Conservation (phyloP, 805 yeast genomes). For the Metschnikowia sp. region DNA sequence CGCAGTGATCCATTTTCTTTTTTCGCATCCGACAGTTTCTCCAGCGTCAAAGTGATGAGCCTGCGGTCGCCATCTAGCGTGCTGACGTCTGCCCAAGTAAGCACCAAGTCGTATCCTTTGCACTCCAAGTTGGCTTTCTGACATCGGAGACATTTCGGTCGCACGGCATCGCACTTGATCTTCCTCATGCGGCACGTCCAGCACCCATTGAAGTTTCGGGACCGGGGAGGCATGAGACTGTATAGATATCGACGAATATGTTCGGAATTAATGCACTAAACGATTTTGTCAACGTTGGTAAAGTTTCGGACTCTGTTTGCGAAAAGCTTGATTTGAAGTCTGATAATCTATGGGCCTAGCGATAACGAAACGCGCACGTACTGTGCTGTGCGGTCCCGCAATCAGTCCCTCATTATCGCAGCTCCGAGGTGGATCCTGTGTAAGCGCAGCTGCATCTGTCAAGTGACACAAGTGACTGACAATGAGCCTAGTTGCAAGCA, state of each 20-base stretch:
- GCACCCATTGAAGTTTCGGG: slow-evolving; percentile 48
- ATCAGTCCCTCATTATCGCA: too few relatives aligned
- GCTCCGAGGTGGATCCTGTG: too few relatives aligned
- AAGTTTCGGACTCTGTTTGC: too few relatives aligned
- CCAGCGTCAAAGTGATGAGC: slow-evolving; percentile 17
- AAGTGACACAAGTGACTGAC: too few relatives aligned
- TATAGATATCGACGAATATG: background rate
- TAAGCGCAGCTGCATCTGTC: too few relatives aligned
- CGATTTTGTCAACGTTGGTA: too few relatives aligned
- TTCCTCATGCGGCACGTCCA: slow-evolving; percentile 54
- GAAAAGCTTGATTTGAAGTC: too few relatives aligned
- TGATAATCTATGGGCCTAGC: too few relatives aligned
- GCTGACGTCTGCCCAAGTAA: slow-evolving; percentile 45
- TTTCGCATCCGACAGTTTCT: slow-evolving; percentile 18
- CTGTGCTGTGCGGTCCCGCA: too few relatives aligned
- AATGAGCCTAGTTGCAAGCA: too few relatives aligned
- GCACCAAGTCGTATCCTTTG: slow-evolving; percentile 47
- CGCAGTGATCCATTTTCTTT: slow-evolving; percentile 37
- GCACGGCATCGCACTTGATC: slow-evolving; percentile 49
- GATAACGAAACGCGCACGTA: too few relatives aligned
- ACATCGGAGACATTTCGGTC: slow-evolving; percentile 48
- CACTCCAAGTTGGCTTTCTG: slow-evolving; percentile 42
- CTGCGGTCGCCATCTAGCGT: slow-evolving; percentile 25
- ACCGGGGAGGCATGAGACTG: slow-evolving; percentile 15
- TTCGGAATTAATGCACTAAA: background rate